These are phyloP conservation scores for Paramecium caudatum DNA, from an alignment of 73 alveolate genomes.

Conservation along the genomic window DNA sequence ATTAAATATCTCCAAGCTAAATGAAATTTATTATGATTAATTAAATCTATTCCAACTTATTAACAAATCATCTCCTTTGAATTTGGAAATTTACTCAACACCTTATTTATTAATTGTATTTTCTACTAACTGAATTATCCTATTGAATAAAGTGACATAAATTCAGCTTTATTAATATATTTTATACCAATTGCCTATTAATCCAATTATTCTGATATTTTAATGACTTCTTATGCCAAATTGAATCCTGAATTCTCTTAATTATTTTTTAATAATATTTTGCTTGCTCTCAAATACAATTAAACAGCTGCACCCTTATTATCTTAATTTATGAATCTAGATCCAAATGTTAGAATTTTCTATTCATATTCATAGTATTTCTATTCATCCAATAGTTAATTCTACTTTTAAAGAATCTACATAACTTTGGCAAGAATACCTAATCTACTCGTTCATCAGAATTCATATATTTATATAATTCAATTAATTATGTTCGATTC, in stretches of 20 bases:
- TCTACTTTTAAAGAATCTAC: not conserved
- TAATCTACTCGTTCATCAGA: too few species aligned
- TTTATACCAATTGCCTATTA: conserved; percentile 6
- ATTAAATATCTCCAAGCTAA: conserved; percentile 66
- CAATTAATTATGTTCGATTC: conserved; percentile 42
- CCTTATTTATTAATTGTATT: conserved; percentile 18
- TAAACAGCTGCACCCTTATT: conserved; percentile 11
- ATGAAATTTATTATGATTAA: conserved; percentile 48
- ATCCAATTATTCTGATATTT: conserved; percentile 51
- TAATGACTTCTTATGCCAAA: conserved; percentile 23
- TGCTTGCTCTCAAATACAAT: conserved; percentile 50
- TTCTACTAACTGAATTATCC: conserved; percentile 32
- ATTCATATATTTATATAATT: conserved; percentile 8
- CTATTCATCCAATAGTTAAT: not conserved
- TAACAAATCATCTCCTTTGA: not conserved
- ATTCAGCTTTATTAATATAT: not conserved
- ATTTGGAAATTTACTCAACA: conserved; percentile 36
- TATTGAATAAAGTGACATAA: conserved; percentile 26
- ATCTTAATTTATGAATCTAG: conserved; percentile 54
- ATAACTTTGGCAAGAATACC: too few species aligned
- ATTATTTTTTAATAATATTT: not conserved
- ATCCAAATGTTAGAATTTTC: conserved; percentile 56
- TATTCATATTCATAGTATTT: conserved; percentile 64
- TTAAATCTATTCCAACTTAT: conserved; percentile 44
- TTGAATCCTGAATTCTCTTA: conserved; percentile 50